These are phyloP conservation scores for Rhododendron vialii DNA, from an alignment of 148 eudicot species.

Conservation along the genomic window DNA sequence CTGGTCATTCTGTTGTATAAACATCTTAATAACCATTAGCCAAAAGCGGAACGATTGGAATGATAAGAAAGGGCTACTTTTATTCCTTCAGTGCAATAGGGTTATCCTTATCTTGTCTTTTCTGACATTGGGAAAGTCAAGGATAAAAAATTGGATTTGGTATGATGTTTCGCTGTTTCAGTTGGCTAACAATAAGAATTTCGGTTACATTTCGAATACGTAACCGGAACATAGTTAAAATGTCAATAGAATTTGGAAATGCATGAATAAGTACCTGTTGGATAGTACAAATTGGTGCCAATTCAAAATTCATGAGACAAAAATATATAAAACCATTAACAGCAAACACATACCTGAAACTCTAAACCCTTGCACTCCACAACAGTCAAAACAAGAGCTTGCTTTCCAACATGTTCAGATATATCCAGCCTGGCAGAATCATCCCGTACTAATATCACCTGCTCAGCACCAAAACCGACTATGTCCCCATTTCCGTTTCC, in stretches of 20 bases:
- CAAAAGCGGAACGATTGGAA: not conserved
- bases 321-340: not conserved
- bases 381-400: constrained; percentile 64
- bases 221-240: not conserved
- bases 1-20: not conserved
- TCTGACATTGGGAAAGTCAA: not conserved
- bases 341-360: constrained; percentile 46
- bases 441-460: constrained; percentile 67
- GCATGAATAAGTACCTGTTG: not conserved
- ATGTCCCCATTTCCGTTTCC: constrained; percentile 34
- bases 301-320: not conserved
- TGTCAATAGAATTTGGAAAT: not conserved
- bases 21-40: not conserved
- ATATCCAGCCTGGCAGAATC: constrained; percentile 42
- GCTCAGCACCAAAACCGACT: constrained; percentile 75
- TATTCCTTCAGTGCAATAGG: not conserved
- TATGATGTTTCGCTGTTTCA: not conserved
- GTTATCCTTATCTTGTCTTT: not conserved
- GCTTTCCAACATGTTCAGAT: constrained; percentile 35
- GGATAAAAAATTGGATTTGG: not conserved
- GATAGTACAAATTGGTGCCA: not conserved
- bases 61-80: not conserved
- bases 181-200: not conserved
- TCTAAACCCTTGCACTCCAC: constrained; percentile 80
- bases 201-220: not conserved